Conservation (phyloP, 805 yeast species). For the Starmera pachycereana region DNA sequence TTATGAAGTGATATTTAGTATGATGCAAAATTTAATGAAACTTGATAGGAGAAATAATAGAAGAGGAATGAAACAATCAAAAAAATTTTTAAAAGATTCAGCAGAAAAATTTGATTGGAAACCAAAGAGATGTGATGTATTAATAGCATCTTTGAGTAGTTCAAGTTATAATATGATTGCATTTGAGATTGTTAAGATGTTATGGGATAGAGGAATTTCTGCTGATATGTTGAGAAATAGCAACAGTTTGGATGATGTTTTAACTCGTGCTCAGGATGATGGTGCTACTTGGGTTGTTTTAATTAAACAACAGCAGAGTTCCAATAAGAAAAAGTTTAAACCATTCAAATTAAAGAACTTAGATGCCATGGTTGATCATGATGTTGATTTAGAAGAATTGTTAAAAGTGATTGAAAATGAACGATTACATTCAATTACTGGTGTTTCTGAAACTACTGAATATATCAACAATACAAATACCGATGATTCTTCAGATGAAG, state of each 20-base stretch:
- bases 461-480: background rate
- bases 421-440: background rate
- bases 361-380: constrained; percentile 51
- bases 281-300: constrained; percentile 72
- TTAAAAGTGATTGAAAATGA: constrained; percentile 30
- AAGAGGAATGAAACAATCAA: constrained; percentile 22
- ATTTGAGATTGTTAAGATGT: constrained; percentile 44
- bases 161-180: constrained; percentile 29
- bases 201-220: constrained; percentile 75
- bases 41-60: constrained; percentile 18
- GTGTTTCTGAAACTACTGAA: constrained; percentile 4
- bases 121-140: constrained; percentile 66
- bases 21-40: constrained; percentile 38
- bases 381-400: constrained; percentile 63
- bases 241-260: constrained; percentile 51
- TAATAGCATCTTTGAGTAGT: constrained; percentile 61
- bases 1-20: constrained; percentile 50
- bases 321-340: constrained; percentile 47
- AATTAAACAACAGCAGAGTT: constrained; percentile 52
- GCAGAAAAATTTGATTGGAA: constrained; percentile 33
- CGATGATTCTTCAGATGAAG: constrained; percentile 14
- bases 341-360: constrained; percentile 67
- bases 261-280: constrained; percentile 50
- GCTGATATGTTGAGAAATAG: constrained; percentile 55
- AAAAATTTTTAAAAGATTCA: constrained; percentile 23